Conservation (phyloP, 2,329 filamentous ascomycete species). For the Elsinoe arachidis region DNA sequence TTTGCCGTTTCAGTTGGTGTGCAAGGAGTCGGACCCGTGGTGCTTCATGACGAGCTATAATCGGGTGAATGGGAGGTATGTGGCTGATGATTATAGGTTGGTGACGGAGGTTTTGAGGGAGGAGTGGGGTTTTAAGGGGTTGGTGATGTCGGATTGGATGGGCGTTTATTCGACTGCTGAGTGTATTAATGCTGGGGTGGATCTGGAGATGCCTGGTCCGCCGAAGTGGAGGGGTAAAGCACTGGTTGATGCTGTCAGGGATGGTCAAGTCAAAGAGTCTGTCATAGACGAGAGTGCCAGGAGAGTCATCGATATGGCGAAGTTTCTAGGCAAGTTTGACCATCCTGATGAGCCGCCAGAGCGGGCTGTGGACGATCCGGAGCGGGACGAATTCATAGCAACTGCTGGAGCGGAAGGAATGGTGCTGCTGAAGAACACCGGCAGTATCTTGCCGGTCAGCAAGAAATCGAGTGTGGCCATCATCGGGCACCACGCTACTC, state of each 20-base stretch:
- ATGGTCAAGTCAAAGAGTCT: not conserved
- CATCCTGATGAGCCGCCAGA: conserved; percentile 10
- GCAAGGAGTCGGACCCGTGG: conserved; percentile 59
- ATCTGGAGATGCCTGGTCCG: conserved; percentile 83
- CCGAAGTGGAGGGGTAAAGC: conserved; percentile 31
- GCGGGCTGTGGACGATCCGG: conserved; percentile 40
- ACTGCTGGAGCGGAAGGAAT: conserved; percentile 57
- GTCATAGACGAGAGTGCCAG: conserved; percentile 4
- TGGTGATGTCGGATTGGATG: conserved; percentile 65
- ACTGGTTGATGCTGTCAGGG: not conserved
- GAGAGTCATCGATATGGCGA: conserved; percentile 11
- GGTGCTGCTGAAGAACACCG: conserved; percentile 62
- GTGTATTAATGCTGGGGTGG: conserved; percentile 63
- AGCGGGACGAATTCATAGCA: conserved; percentile 51
- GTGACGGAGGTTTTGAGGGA: conserved; percentile 60
- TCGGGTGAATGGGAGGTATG: conserved; percentile 63
- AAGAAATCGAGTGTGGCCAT: conserved; percentile 58
- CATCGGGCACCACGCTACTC: conserved; percentile 63
- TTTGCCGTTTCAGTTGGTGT: conserved; percentile 65
- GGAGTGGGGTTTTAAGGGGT: conserved; percentile 56
- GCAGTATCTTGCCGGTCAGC: conserved; percentile 50
- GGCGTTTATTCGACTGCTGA: conserved; percentile 62
- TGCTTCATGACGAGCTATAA: conserved; percentile 69
- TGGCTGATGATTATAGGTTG: conserved; percentile 55
- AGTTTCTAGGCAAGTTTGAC: not conserved